Evolutionary conservation across 2,329 filamentous ascomycete species (phyloP), one percentile per base, ranked within the genome.

Genomic region (Penicillium sp.): DNA sequence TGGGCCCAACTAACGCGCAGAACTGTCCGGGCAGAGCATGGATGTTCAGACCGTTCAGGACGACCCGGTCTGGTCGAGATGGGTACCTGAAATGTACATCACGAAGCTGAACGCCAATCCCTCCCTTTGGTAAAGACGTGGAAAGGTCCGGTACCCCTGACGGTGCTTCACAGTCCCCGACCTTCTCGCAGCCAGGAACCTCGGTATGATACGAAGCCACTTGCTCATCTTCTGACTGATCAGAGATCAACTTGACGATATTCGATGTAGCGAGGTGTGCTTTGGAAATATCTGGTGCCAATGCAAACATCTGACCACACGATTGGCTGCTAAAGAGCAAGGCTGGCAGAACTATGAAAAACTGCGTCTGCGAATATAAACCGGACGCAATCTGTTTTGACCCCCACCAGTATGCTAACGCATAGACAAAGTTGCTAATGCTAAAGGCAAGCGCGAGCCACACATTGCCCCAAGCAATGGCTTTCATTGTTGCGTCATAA

Each of bases 391-490:
- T 87, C 60, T 83, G 81, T 61, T 81, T 83, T 0, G 85, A 81
- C 1, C 87, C 87, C 86, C 86, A 90, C 85, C 86, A 90, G 71
- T 89, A 90, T 0, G 86, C 84, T 55, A 90, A 81, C 0, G 85
- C 84, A 64, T 89, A 88, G 35, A 89, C 82, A 50, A 88, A 76
- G 65, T 84, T 85, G 23, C 82, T 80, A 26, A 67, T 58, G n/a
- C 64, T 63, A 55, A 66, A 67, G 11, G 67, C 66, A 9, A 72
- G 60, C 2, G 72, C 69, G 30, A 74, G 63, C 62, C 67, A 72
- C 26, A 72, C 60, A 57, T 69, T 74, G 0, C 73, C 71, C 28
- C 74, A 74, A 16, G 78, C 68, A 46, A 77, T 77, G 18, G 72
- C 72, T 14, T 68, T 64, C 3, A 75, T 65, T 64, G 73, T 78